Percentiles rank a stretch among this genome's conserved stretches.
Evolutionary conservation across 2,329 filamentous ascomycete genomes (phyloP).

Genomic region (Trichophyton simii): DNA sequence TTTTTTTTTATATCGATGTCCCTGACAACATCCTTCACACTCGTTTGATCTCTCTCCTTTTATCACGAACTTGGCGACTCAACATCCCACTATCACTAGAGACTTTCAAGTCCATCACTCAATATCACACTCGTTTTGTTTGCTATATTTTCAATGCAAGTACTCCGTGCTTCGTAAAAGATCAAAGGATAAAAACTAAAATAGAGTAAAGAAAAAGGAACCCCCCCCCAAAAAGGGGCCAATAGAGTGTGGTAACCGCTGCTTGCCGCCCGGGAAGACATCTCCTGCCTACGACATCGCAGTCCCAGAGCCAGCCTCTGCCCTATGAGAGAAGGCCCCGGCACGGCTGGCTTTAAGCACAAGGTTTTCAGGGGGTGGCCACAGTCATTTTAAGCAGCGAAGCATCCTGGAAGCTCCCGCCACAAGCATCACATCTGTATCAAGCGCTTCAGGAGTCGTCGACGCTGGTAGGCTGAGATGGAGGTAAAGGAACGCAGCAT

Average conservation of each 20-base stretch:
- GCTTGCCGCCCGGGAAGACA: background rate
- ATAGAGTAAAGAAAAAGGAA: no score
- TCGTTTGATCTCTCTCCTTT: background rate
- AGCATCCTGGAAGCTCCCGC: background rate
- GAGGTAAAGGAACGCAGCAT: no score
- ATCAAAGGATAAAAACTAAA: no score
- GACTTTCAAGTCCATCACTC: background rate
- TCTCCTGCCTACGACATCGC: background rate
- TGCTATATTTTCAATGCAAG: no score
- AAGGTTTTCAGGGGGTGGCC: constrained; percentile 1
- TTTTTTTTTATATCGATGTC: background rate
- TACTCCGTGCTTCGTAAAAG: no score
- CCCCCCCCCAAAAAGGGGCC: background rate
- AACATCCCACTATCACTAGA: background rate
- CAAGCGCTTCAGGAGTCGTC: background rate
- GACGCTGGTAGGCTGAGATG: no score
- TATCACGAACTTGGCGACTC: background rate
- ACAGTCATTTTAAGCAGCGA: background rate
- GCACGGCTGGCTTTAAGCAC: background rate
- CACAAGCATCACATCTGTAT: background rate
- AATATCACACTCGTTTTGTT: background rate
- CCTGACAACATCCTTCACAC: background rate
- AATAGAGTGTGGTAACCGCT: background rate
- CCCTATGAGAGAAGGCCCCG: background rate
- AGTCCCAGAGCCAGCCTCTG: background rate